Evolutionary conservation across 2,329 filamentous ascomycete genomes (phyloP).

Genomic region (Arthrobotrys conoides): DNA sequence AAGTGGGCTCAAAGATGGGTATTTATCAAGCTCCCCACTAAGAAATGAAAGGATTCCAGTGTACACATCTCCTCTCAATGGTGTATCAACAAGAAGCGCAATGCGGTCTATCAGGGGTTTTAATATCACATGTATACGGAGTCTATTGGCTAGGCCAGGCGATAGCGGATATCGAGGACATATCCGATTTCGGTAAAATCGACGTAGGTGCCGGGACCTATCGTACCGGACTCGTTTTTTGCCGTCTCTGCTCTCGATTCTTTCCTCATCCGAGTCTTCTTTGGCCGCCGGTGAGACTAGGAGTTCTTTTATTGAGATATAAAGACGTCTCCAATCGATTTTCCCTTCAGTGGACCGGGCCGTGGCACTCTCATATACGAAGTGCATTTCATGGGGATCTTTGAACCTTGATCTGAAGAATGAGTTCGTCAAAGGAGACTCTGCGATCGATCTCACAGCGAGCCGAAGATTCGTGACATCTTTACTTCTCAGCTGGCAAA

Average conservation of each 20-base stretch:
- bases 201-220: conserved; percentile 44
- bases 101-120: conserved; percentile 59
- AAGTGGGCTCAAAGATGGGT: conserved; percentile 35
- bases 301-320: conserved; percentile 53
- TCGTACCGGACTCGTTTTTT: conserved; percentile 45
- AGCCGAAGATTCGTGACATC: conserved; percentile 51
- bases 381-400: conserved; percentile 59
- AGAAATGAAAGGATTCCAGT: conserved; percentile 53
- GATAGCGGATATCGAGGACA: conserved; percentile 52
- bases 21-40: conserved; percentile 41
- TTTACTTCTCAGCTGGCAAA: conserved; percentile 50
- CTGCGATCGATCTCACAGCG: conserved; percentile 57
- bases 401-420: conserved; percentile 60
- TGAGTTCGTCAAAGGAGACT: conserved; percentile 56
- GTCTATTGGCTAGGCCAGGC: conserved; percentile 54
- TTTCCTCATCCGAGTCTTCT: conserved; percentile 50
- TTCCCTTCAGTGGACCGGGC: conserved; percentile 53
- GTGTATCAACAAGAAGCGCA: conserved; percentile 49
- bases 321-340: conserved; percentile 51
- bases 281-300: conserved; percentile 32
- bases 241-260: conserved; percentile 29
- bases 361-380: conserved; percentile 51
- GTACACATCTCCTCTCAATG: conserved; percentile 47
- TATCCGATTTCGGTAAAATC: conserved; percentile 55
- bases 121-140: conserved; percentile 59